Base-by-base conservation (phyloP, 305 asterid genomes). In the Fraxinus velutina region DNA sequence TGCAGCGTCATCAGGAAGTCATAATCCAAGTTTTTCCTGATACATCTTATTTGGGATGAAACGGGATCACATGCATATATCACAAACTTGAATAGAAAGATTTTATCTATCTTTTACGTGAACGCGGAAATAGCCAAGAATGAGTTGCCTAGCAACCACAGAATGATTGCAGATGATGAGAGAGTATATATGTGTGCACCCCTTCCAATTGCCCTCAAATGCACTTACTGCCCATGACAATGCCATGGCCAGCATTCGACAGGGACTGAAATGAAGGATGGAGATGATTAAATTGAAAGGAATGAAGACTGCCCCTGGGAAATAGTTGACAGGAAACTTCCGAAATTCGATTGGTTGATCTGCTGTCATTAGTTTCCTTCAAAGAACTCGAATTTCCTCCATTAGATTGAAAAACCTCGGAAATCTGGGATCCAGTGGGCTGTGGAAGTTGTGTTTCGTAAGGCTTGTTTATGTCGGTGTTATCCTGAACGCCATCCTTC, bases 101-200 rank as follows among this genome's bases (percentile, higher is more conserved):
- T 21, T 60, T 52, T 52, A n/a, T 5, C 22, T 52, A n/a, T n/a
- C 29, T 44, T 76, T 81, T 77, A 71, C 50, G 81, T 57, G 10
- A 70, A 50, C 72, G 6, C 1, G 60, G 42, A 72, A 81, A 79
- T 88, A 93, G 97, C 97, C 97, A 93, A 92, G 97, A 83, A 93
- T 92, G 97, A 89, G 71, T 86, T 93, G 95, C 97, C 97, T 82
- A 33, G 60, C 74, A 66, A 66, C 74, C 74, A 66, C 37, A 62
- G n/a, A 62, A 62, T 66, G 74, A 66, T 66, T 66, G 89, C 89
- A 88, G 87, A 90, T 86, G 79, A 84, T 86, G 84, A 87, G 82
- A 62, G 78, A 62, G 84, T 10, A 79, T 79, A 72, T 4, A 19
- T 60, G 70, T 21, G 70, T 7, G 30, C 70, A 27, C 87, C 86